These are phyloP conservation scores for Chrysanthemum lavandulifolium DNA, from an alignment of 129 eudicot genomes.

Conservation along the genomic window DNA sequence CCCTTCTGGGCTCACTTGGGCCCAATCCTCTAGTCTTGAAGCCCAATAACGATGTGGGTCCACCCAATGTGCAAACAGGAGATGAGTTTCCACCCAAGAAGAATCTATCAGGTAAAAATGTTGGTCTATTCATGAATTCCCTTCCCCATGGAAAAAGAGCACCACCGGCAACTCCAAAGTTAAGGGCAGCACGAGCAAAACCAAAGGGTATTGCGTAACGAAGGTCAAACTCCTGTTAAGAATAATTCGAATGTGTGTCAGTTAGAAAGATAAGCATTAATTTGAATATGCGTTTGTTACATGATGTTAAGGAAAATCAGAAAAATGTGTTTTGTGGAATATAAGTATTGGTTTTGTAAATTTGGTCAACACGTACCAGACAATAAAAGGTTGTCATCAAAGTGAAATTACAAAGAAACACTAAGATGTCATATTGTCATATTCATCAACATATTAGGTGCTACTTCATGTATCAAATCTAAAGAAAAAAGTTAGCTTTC, in stretches of 20 bases:
- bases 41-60: conserved; percentile 79
- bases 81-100: conserved; percentile 89
- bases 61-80: conserved; percentile 82
- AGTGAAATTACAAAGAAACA: neutral
- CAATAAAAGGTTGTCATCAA: neutral
- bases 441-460: neutral
- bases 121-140: conserved; percentile 52
- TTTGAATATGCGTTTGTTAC: neutral
- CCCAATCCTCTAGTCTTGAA: conserved; percentile 82
- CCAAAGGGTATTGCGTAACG: conserved; percentile 93
- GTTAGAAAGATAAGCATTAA: neutral
- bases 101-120: conserved; percentile 76
- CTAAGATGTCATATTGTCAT: neutral
- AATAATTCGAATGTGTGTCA: neutral
- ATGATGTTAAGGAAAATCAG: neutral
- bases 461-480: neutral
- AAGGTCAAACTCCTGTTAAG: conserved; percentile 79
- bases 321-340: neutral
- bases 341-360: neutral
- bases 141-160: conserved; percentile 78
- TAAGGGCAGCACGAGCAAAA: conserved; percentile 68
- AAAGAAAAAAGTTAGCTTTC: too few species aligned
- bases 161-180: conserved; percentile 78
- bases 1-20: conserved; percentile 75
- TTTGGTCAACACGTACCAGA: neutral